Evolutionary conservation across 257 asterid species (phyloP).

Genomic region (Scutellaria galericulata): DNA sequence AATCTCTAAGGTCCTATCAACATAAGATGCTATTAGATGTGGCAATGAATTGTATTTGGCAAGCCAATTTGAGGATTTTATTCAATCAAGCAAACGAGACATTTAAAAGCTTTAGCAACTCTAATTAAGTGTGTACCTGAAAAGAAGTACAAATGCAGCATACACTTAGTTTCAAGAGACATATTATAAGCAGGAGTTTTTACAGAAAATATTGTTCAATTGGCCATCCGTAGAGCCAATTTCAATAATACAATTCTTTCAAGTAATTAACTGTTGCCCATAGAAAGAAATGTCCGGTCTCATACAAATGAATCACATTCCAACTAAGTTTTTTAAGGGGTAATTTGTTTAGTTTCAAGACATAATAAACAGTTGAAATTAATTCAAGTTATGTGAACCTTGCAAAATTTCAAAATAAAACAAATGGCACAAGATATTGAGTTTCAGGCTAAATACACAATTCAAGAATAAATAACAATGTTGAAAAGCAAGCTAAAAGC

Average conservation of each 20-base stretch:
- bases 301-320: not conserved
- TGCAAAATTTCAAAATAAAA: not conserved
- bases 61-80: slow-evolving; percentile 20
- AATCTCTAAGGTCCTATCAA: slow-evolving; percentile 76
- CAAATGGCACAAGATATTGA: not conserved
- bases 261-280: not conserved
- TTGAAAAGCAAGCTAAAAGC: not conserved
- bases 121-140: not conserved
- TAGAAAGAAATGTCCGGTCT: not conserved
- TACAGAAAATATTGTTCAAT: slow-evolving; percentile 8
- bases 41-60: slow-evolving; percentile 24
- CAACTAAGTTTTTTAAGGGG: not conserved
- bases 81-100: slow-evolving; percentile 30
- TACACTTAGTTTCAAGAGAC: slow-evolving; percentile 2
- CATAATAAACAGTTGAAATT: not conserved
- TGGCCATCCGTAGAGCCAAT: slow-evolving; percentile 1
- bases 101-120: slow-evolving; percentile 5
- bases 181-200: slow-evolving; percentile 1
- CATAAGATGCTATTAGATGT: slow-evolving; percentile 32
- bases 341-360: slow-evolving; percentile 2
- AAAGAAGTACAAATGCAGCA: slow-evolving; percentile 12
- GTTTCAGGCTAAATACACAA: not conserved
- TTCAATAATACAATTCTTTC: slow-evolving; percentile 1
- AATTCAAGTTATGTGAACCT: not conserved
- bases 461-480: not conserved